A percentile compares a stretch with the other conserved stretches of the same genome.
These are phyloP conservation scores for Microthlaspi erraticum DNA, from an alignment of 345 rosid genomes.

Conservation along the genomic window DNA sequence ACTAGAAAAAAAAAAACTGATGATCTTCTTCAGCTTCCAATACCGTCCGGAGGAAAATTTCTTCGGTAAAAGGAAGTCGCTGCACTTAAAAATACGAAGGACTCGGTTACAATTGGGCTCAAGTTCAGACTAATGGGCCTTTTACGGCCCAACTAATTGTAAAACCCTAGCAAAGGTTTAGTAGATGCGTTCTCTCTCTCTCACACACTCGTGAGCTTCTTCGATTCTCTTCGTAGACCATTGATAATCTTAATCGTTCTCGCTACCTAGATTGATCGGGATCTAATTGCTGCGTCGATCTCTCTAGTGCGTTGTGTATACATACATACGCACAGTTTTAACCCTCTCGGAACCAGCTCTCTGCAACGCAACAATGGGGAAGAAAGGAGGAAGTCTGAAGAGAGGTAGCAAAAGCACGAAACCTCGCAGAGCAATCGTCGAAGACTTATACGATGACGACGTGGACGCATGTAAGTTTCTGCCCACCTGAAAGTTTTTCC, in stretches of 20 bases:
- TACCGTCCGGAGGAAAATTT: constrained; percentile 31
- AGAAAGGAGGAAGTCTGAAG: constrained; percentile 56
- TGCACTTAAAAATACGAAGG: constrained; percentile 2
- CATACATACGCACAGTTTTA: background rate
- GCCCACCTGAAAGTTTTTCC: background rate
- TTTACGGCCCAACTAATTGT: constrained; percentile 8
- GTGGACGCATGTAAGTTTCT: constrained; percentile 66
- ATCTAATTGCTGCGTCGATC: background rate
- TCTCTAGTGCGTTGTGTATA: background rate
- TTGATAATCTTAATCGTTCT: constrained; percentile 10
- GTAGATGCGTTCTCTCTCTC: background rate
- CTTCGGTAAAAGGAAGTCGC: constrained; percentile 20
- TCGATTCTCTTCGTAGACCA: background rate
- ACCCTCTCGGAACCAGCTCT: background rate
- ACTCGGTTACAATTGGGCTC: constrained; percentile 21
- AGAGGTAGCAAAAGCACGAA: constrained; percentile 50
- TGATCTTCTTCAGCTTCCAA: constrained; percentile 32
- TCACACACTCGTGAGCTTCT: background rate
- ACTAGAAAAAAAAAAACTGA: constrained; percentile 13
- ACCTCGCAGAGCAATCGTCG: constrained; percentile 47
- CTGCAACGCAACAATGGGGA: constrained; percentile 55
- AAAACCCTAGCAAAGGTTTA: constrained; percentile 44
- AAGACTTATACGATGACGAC: constrained; percentile 62
- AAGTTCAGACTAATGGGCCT: background rate
- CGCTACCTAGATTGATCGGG: constrained; percentile 2